Base-by-base conservation (phyloP, 2,329 filamentous ascomycete genomes). In the Cordyceps cicadae region DNA sequence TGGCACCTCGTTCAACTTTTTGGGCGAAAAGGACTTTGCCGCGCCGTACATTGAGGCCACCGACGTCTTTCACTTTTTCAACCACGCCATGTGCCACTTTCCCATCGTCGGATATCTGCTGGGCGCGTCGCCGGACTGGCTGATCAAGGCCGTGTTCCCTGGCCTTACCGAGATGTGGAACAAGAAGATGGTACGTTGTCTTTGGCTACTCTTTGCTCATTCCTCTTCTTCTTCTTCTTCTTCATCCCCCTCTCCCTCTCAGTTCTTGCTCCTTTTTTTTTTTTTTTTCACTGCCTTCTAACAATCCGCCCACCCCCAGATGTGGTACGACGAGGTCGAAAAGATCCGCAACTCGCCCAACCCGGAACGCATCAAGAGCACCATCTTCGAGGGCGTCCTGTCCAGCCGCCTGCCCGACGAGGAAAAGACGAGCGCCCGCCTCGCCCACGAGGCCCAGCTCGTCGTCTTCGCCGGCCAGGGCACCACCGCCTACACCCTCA, bases 401-500 rank as follows among this genome's bases (percentile, higher is more conserved):
- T 6, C 26, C 32, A 55, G 50, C 58, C 54, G 45, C n/a, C 51
- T 60, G 3, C 53, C 53, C 53, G 53, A 54, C 26, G 53, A 54
- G 24, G 59, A 61, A 32, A 61, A 61, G 59, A 56, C 52, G 1
- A 50, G 5, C 15, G 43, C 53, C 6, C 52, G 59, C 14, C 41
- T 61, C 12, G 52, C 52, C 9, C 41, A 61, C 46, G 59, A 61
- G 32, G 59, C 51, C 21, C 52, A 57, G 46, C 41, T 61, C 43
- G 46, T 61, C 46, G 53, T 57, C 11, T 41, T 61, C 1, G 59
- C 59, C 41, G 59, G 59, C 43, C 37, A 41, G 21, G 52, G 37
- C 43, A 61, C 59, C 59, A 61, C 59, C 43, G 59, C 59, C 19
- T 49, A 39, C 32, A 61, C 59, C 32, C 59, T 61, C n/a, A 57